Conservation (phyloP, 345 rosid species). For the Lumnitzera racemosa region DNA sequence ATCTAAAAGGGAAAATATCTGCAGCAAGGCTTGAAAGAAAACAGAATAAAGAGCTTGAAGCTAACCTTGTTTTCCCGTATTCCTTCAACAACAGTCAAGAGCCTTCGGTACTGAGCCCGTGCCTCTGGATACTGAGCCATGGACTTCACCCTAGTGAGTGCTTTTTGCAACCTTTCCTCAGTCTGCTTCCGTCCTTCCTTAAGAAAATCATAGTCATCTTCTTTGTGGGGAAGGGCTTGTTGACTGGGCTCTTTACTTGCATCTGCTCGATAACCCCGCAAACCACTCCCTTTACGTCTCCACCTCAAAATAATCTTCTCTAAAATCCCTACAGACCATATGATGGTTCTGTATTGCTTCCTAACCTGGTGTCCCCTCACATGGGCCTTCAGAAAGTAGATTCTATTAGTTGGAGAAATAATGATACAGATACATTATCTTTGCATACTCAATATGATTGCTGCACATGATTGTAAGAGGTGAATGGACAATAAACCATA, state of each 20-base stretch:
- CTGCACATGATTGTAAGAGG: too few relatives aligned
- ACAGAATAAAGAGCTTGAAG: not conserved
- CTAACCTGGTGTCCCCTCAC: constrained; percentile 90
- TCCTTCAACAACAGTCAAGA: constrained; percentile 67
- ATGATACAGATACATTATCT: constrained; percentile 1
- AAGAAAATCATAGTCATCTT: constrained; percentile 84
- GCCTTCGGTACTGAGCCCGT: constrained; percentile 80
- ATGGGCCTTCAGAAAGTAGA: constrained; percentile 54
- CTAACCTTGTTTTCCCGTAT: constrained; percentile 61
- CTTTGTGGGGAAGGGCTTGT: constrained; percentile 28
- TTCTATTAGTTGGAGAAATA: constrained; percentile 8
- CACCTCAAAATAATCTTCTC: constrained; percentile 92
- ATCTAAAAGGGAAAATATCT: too few relatives aligned
- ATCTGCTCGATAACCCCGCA: constrained; percentile 64
- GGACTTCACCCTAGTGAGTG: constrained; percentile 86
- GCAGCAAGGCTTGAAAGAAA: too few relatives aligned
- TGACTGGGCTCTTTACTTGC: constrained; percentile 32
- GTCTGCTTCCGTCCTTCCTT: constrained; percentile 88
- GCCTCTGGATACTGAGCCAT: constrained; percentile 89
- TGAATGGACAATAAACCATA: too few relatives aligned
- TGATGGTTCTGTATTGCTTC: constrained; percentile 57
- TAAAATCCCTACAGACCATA: constrained; percentile 86
- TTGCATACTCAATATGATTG: not conserved
- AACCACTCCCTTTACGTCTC: constrained; percentile 88
- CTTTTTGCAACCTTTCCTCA: constrained; percentile 76